These are phyloP conservation scores for Rhizopogon sp. DNA, from an alignment of 768 basidiomycete genomes.

Conservation along the genomic window DNA sequence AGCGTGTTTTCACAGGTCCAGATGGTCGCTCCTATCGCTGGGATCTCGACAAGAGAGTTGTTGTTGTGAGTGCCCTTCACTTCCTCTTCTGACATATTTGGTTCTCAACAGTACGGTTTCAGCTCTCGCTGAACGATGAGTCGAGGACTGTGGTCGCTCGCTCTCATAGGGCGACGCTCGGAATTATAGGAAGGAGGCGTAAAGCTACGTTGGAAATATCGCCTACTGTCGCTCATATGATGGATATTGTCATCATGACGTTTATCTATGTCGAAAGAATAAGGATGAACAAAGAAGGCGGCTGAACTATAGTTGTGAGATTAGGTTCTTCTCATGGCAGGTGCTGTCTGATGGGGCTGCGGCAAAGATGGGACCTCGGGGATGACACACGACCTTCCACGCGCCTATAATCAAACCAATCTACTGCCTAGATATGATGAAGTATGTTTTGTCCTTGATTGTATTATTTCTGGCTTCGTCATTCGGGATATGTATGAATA, in stretches of 20 bases:
- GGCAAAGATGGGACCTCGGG: too few species aligned
- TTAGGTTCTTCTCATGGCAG: too few species aligned
- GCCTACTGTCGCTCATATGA: constrained; percentile 5
- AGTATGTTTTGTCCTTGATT: too few species aligned
- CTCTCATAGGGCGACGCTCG: constrained; percentile 7
- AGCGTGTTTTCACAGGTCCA: neutral
- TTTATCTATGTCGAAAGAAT: constrained; percentile 8
- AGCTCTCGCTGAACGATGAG: constrained; percentile 11
- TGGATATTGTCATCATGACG: constrained; percentile 6
- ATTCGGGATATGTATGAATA: too few species aligned
- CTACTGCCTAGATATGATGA: too few species aligned
- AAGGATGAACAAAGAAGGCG: neutral
- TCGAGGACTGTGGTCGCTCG: constrained; percentile 14
- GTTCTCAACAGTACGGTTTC: neutral
- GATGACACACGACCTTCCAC: too few species aligned
- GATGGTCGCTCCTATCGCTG: neutral
- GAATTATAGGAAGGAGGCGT: constrained; percentile 3
- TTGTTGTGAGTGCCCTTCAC: neutral
- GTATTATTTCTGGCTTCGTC: too few species aligned
- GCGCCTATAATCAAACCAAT: too few species aligned
- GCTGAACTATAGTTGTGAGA: too few species aligned
- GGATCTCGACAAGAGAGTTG: neutral
- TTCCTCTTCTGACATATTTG: neutral
- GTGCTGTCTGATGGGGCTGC: neutral
- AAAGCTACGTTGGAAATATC: constrained; percentile 6